Evolutionary conservation across 495 filamentous ascomycete species (phyloP).

Genomic region (Astrocystis sublimbata): DNA sequence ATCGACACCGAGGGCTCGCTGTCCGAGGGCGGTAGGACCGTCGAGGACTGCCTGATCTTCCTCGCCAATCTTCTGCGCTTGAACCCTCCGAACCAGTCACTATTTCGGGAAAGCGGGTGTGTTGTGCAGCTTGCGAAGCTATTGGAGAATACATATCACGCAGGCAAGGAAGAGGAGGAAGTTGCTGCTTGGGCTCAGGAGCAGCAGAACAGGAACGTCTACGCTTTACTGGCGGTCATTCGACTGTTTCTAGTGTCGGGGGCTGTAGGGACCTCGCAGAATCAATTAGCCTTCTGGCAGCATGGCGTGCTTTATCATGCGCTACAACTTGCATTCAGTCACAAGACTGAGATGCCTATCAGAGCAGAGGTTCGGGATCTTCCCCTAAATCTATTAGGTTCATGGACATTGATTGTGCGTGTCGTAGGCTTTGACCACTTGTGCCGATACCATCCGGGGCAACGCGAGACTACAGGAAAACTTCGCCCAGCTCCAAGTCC

Average conservation of each 20-base stretch:
- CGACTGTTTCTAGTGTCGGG: constrained; percentile 81
- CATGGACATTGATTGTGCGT: constrained; percentile 28
- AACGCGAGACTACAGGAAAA: constrained; percentile 78
- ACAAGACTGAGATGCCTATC: constrained; percentile 69
- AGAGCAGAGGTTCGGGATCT: constrained; percentile 68
- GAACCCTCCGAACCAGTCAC: constrained; percentile 89
- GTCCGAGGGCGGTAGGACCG: constrained; percentile 80
- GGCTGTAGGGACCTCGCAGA: constrained; percentile 74
- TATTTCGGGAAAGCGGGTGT: constrained; percentile 89
- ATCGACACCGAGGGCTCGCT: constrained; percentile 81
- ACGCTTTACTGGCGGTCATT: constrained; percentile 82
- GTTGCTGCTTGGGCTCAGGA: constrained; percentile 70
- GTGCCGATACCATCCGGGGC: constrained; percentile 84
- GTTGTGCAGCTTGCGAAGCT: constrained; percentile 71
- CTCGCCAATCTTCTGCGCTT: constrained; percentile 87
- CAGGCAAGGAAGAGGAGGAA: constrained; percentile 55
- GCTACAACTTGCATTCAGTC: constrained; percentile 81
- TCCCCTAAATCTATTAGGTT: constrained; percentile 25
- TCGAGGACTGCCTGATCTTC: constrained; percentile 93
- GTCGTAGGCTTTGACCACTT: constrained; percentile 72
- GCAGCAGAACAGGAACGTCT: constrained; percentile 87
- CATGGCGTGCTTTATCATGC: constrained; percentile 79
- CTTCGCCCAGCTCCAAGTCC: constrained; percentile 82
- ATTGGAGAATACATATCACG: constrained; percentile 62
- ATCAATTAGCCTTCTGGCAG: constrained; percentile 84